Base-by-base conservation (phyloP, 495 filamentous ascomycete species). In the Trichoderma erinaceum region DNA sequence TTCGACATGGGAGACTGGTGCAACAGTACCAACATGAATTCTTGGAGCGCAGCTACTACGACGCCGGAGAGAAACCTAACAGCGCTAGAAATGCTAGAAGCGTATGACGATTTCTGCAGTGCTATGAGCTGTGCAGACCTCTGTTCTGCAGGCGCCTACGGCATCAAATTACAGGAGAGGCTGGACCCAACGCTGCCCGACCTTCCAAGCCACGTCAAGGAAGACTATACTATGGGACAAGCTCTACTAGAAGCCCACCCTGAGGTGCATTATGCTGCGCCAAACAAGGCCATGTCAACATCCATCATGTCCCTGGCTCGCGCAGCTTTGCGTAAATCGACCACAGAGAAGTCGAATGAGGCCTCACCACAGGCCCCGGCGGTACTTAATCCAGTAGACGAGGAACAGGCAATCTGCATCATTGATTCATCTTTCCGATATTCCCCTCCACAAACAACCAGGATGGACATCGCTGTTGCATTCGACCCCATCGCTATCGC, bases 141-240 rank as follows among this genome's bases (percentile, higher is more conserved):
- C 1, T 81, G 73, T 69, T 79, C 82, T 58, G 67, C 70, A 16
- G 66, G 69, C 10, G 70, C 75, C 8, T 80, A 83, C 70, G 78
- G 76, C n/a, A 73, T 71, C 52, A 71, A 73, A 16, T 71, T 58
- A 7, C 63, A 83, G 80, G 82, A 84, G 66, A 50, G 71, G 10
- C 71, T 91, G 35, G 92, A 96, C 71, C 76, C 84, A 12, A 87
- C 86, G 48, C 75, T 84, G 23, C 88, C 90, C 6, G 77, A 81
- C 15, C 77, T 89, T 11, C 76, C 85, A 0, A 80, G 25, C 27
- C 56, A 18, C 27, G 13, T 61, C 27, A 61, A 8, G n/a, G 56
- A 61, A 18, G 56, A 61, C 27, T 61, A 29, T 18, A 61, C 27
- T 23, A 23, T 61, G 1, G 56, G 56, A 11, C 56, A 61, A 16